Base-by-base conservation (phyloP, 2,329 filamentous ascomycete species). In the Hypoxylon sp. region DNA sequence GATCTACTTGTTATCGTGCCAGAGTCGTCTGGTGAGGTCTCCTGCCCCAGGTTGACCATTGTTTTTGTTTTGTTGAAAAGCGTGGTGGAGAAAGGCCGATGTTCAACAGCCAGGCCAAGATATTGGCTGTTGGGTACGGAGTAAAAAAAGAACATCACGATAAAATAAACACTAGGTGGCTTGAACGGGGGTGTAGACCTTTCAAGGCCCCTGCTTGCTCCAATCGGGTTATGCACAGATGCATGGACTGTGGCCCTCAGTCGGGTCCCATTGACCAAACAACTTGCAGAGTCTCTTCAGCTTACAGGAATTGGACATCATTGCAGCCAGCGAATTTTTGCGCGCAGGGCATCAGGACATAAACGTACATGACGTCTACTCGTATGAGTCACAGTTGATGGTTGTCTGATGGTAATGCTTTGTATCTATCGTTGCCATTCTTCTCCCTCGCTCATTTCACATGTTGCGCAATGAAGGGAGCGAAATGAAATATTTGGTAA, bases 281-380 rank as follows among this genome's bases (percentile, higher is more conserved):
- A 70, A 61, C 51, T 64, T 46, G 24, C 70, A 62, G 67, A 45
- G 32, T 60, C 24, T 28, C 50, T 69, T 71, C 70, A 75, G 72
- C 73, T 72, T 72, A 73, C 72, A 71, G 64, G 69, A 66, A 72
- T 75, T 75, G 73, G 73, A 75, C 73, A 75, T 72, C 73, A 75
- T 62, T 75, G 73, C 73, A 75, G 72, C 60, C 58, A 72, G 61
- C 63, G 67, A 59, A n/a, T n/a, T 63, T 67, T 67, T 54, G 45
- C 59, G 59, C 60, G 70, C 70, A 73, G 69, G 73, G 73, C 72
- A 75, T 68, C 70, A 75, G 66, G 73, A 70, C 73, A 74, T 74
- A 65, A 68, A 70, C 65, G 55, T 68, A 71, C 71, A 73, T 71
- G 64, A 70, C 70, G 66, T 69, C 65, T 40, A 60, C 60, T 64